Base-by-base conservation (phyloP, 2,329 filamentous ascomycete genomes). In the Drechslerella dactyloides region DNA sequence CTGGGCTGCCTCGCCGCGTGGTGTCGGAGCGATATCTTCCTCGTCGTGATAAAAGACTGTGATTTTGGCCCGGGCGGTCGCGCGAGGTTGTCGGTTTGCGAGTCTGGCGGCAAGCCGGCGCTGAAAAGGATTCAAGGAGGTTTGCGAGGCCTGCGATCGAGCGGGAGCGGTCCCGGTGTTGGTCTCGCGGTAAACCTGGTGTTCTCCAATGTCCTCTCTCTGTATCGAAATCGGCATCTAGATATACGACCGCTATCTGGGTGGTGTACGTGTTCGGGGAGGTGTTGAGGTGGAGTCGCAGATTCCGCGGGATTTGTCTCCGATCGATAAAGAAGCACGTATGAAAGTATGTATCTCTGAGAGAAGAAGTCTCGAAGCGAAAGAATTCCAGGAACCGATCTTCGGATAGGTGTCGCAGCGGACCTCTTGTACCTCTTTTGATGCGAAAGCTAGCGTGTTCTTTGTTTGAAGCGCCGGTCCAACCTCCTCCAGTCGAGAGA, bases 181-280 rank as follows among this genome's bases (percentile, higher is more conserved):
- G 54, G 58, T 33, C 4, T 70, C 66, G 54, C 66, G 66, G 50
- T 70, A 55, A 70, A 70, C 35, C 52, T 63, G 66, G 30, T 70
- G 46, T 33, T 70, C 66, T 70, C 59, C 66, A 59, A 54, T 63
- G 15, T 70, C 66, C 30, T 51, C 54, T 44, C 58, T 59, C 66
- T 60, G 50, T 55, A 64, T 70, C 33, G 66, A 59, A 70, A 63
- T 48, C 58, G 66, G 66, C 66, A 70, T 70, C 66, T 70, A 70
- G 66, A 70, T 59, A 50, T 70, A 62, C 48, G 42, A 35, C 58
- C 35, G 27, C 21, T 10, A 2, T n/a, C 48, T 44, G 5, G 24
- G 33, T 51, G 24, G 13, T 42, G 46, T 40, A 51, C 48, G 57
- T 23, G 33, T 44, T 50, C 35, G 33, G 24, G 21, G 42, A 59